Evolutionary conservation across 2,329 filamentous ascomycete genomes (phyloP).

Genomic region (Diaporthe sp.): DNA sequence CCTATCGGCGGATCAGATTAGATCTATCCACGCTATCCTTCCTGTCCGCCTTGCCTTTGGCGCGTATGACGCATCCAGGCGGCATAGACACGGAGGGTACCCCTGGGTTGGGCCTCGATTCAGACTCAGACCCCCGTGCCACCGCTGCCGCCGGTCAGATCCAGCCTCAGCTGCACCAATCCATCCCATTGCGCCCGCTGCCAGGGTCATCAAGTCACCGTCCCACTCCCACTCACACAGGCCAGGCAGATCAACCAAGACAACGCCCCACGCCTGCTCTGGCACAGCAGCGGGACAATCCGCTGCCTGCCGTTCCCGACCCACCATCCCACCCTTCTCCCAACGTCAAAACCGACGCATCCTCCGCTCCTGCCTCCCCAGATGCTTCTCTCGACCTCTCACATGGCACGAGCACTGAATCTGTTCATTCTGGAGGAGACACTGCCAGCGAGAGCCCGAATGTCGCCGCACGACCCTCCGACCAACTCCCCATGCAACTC

Average conservation of each 20-base stretch:
- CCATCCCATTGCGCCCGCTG: slow-evolving; percentile 42
- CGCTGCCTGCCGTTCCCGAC: slow-evolving; percentile 35
- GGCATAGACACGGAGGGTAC: slow-evolving; percentile 13
- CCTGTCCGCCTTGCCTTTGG: slow-evolving; percentile 21
- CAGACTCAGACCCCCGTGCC: slow-evolving; percentile 27
- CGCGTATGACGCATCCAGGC: slow-evolving; percentile 37
- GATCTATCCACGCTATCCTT: slow-evolving; percentile 16
- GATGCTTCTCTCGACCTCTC: slow-evolving; percentile 26
- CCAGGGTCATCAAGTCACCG: slow-evolving; percentile 31
- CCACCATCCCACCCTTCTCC: slow-evolving; percentile 36
- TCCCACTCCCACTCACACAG: slow-evolving; percentile 30
- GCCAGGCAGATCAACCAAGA: slow-evolving; percentile 27
- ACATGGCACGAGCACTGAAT: slow-evolving; percentile 40
- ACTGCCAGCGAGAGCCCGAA: slow-evolving; percentile 29
- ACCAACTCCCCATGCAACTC: slow-evolving; percentile 41
- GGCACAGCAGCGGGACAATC: slow-evolving; percentile 38
- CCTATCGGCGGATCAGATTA: slow-evolving; percentile 42
- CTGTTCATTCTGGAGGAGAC: slow-evolving; percentile 26
- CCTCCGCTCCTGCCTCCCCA: slow-evolving; percentile 34
- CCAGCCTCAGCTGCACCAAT: slow-evolving; percentile 37
- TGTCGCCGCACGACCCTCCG: slow-evolving; percentile 10
- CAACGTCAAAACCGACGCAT: slow-evolving; percentile 37
- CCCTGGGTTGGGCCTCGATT: slow-evolving; percentile 29
- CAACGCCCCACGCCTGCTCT: slow-evolving; percentile 36
- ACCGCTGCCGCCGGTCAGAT: slow-evolving; percentile 25